phyloP scores from a whole-genome alignment of 2,329 filamentous ascomycete species.

The Botrytis porri region DNA sequence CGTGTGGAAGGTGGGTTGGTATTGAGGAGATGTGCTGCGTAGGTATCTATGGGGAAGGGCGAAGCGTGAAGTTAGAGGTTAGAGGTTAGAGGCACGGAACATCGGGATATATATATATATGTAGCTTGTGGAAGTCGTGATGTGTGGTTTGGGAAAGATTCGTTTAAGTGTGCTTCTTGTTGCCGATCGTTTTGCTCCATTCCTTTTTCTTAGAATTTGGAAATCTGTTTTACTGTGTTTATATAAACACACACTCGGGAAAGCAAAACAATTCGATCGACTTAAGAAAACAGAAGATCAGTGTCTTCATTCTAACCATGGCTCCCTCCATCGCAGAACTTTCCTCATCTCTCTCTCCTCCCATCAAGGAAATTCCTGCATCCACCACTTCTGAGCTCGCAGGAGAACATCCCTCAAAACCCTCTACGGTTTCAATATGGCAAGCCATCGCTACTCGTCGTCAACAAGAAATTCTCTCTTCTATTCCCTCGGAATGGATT shows the following conservation, averaged over 20 bases:
- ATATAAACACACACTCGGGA: background rate
- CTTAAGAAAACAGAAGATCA: background rate
- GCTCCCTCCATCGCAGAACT: background rate
- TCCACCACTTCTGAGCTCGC: background rate
- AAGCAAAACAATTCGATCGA: too few species aligned
- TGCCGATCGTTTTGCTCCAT: background rate
- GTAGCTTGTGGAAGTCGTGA: background rate
- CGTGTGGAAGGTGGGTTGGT: background rate
- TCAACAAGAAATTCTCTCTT: background rate
- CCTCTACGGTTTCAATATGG: background rate
- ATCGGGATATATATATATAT: background rate
- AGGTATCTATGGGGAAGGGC: background rate
- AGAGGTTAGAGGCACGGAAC: too few species aligned
- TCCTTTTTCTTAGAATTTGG: background rate
- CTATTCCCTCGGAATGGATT: slow-evolving; percentile 8
- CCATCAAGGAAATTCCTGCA: background rate
- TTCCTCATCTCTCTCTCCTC: background rate
- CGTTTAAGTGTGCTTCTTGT: background rate
- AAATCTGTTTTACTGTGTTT: background rate
- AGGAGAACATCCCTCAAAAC: background rate
- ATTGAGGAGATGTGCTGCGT: background rate
- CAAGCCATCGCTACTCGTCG: background rate
- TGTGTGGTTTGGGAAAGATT: background rate
- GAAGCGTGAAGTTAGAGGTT: too few species aligned
- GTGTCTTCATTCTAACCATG: background rate